Base-by-base conservation (phyloP, 176 grass and related monocot species). In the Carex kokanica region DNA sequence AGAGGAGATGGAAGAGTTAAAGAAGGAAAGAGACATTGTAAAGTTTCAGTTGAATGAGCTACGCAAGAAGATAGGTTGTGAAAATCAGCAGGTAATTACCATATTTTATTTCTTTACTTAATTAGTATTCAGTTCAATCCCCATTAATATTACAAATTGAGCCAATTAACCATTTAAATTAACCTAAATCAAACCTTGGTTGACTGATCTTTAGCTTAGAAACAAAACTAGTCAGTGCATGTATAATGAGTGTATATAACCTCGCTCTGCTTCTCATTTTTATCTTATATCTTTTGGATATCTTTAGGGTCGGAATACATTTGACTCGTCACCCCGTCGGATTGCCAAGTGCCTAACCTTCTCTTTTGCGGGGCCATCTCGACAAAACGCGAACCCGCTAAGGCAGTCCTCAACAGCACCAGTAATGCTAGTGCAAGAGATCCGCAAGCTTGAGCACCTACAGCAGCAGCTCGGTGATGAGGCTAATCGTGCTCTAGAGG, bases 381-480 rank as follows among this genome's bases (percentile, higher is more conserved):
- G 72, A 79, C 83, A 63, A 86, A 87, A 49, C 7, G 43, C 34
- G 21, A 86, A 89, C 79, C 84, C 84, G 0, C 68, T 93, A 64
- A 91, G 92, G 58, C 90, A 98, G 84, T 98, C 95, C 83, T 91
- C 85, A 79, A 91, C 92, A 41, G 90, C 87, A 62, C 95, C 95
- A 58, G 90, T 89, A 67, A 88, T 98, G 89, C 78, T 98, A 10
- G 88, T 91, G 84, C 90, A 98, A 84, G 95, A 98, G 88, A 98
- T 98, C 57, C 92, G 95, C 68, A 98, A 98, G 86, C 87, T 94
- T 45, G 95, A 94, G 81, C 95, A 94, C 51, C 80, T 94, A 80
- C 90, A 98, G 34, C 86, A 93, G 49, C 95, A 98, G 84, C 90
- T 98, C 74, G 95, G 93, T 38, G 90, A 93, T 66, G 95, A 98